Evolutionary conservation across 805 yeast species (phyloP).

Genomic region (Wickerhamomyces subpelliculosus): DNA sequence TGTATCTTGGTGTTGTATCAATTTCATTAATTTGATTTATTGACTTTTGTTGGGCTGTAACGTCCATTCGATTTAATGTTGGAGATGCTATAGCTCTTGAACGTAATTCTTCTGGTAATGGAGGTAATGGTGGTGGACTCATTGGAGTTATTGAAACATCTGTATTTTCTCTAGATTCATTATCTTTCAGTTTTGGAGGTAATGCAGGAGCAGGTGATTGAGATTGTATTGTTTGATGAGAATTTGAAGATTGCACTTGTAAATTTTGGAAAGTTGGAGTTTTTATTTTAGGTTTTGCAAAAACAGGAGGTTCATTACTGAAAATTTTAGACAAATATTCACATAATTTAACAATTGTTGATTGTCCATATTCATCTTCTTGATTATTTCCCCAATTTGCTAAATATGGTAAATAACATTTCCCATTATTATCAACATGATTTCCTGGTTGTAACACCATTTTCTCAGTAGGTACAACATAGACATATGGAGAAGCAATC

Average conservation of each 20-base stretch:
- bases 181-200: slow-evolving; percentile 24
- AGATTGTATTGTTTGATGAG: slow-evolving; percentile 2
- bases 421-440: slow-evolving; percentile 64
- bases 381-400: slow-evolving; percentile 43
- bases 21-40: slow-evolving; percentile 7
- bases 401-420: slow-evolving; percentile 60
- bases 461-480: slow-evolving; percentile 46
- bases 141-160: slow-evolving; percentile 4
- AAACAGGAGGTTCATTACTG: slow-evolving; percentile 39
- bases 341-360: slow-evolving; percentile 18
- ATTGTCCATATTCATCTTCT: slow-evolving; percentile 37
- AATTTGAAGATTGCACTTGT: slow-evolving; percentile 1
- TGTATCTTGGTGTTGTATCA: slow-evolving; percentile 4
- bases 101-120: slow-evolving; percentile 28
- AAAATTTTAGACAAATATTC: slow-evolving; percentile 28
- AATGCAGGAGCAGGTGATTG: slow-evolving; percentile 22
- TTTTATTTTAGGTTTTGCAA: slow-evolving; percentile 23
- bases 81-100: background rate
- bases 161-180: background rate
- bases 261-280: slow-evolving; percentile 7
- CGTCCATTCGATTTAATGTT: background rate
- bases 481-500: slow-evolving; percentile 55
- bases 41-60: background rate
- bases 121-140: slow-evolving; percentile 32
- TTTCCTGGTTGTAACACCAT: slow-evolving; percentile 51